Evolutionary conservation across 495 filamentous ascomycete species (phyloP).

Genomic region (Pyrenopolyporus hunteri): DNA sequence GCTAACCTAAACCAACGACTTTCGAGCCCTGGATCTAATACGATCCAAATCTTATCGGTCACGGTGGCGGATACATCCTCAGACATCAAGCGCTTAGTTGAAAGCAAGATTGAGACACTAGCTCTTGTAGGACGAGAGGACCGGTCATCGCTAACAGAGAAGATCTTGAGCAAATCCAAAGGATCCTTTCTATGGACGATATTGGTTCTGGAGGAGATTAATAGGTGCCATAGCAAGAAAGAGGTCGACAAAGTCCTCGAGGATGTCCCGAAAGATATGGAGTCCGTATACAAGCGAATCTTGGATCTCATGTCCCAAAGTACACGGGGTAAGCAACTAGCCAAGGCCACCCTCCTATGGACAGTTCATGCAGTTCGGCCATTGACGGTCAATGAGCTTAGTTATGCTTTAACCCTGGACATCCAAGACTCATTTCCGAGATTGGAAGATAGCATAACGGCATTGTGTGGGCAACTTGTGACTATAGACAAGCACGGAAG

Average conservation of each 20-base stretch:
- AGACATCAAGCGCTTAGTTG: no score
- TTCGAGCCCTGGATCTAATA: no score
- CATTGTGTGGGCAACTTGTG: conserved; percentile 42
- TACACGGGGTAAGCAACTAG: conserved; percentile 25
- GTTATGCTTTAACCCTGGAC: conserved; percentile 39
- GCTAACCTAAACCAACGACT: no score
- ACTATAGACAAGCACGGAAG: conserved; percentile 31
- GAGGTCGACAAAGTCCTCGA: conserved; percentile 37
- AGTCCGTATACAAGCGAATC: conserved; percentile 39
- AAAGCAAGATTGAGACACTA: no score
- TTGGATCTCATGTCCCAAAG: conserved; percentile 29
- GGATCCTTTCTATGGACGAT: conserved; percentile 47
- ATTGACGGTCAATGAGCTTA: conserved; percentile 38
- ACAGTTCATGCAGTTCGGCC: conserved; percentile 35
- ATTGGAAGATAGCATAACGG: conserved; percentile 35
- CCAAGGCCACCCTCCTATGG: conserved; percentile 42
- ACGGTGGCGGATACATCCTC: no score
- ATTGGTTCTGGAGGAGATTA: conserved; percentile 43
- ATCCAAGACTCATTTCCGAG: conserved; percentile 38
- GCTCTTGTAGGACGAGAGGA: no score
- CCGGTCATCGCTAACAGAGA: conserved; percentile 40
- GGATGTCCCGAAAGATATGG: conserved; percentile 34
- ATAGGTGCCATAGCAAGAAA: conserved; percentile 36
- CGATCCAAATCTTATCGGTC: no score
- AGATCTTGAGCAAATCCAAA: conserved; percentile 41